Base-by-base conservation (phyloP, 176 grass and related monocot species). In the Areca catechu region DNA sequence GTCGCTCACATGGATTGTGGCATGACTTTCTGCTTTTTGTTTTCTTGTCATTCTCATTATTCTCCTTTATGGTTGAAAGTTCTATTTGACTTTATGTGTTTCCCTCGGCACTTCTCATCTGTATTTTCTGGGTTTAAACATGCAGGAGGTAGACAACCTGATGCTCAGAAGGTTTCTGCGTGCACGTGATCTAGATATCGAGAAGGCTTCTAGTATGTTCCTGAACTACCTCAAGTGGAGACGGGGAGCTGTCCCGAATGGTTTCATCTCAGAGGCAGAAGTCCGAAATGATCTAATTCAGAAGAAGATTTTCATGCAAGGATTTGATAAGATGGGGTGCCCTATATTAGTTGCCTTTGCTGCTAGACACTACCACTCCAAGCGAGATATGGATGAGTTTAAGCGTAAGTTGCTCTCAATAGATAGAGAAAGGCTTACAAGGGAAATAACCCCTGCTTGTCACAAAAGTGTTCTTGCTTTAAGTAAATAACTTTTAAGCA, bases 161-260 rank as follows among this genome's bases (percentile, higher is more conserved):
- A 88, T 58, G 4, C 71, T 97, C 28, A 53, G 83, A 50, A 75
- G 93, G 75, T 91, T 97, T 67, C 60, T 97, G 62, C 80, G 86
- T 2, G 93, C 87, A 17, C 83, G 93, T 20, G 78, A 82, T 65
- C 74, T 74, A 15, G 54, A 83, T 50, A 62, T 88, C 19, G 21
- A 68, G 22, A 97, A 91, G 75, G 93, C 71, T 12, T 54, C 83
- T 0, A 54, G 72, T 14, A 73, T 97, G 77, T 74, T 91, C 21
- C 34, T 91, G 37, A 97, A 85, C 63, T 88, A 55, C 21, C 53
- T 88, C 1, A 71, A 68, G 53, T 91, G 93, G 93, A 79, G 83
- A 69, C 53, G 17, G 66, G 71, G 75, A 47, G 65, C 58, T 21
- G 80, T 71, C 50, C 92, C 92, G 7, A 80, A 76, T 22, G 81